These are phyloP conservation scores for Daedaleopsis sinensis DNA, from an alignment of 768 basidiomycete genomes.

Conservation along the genomic window DNA sequence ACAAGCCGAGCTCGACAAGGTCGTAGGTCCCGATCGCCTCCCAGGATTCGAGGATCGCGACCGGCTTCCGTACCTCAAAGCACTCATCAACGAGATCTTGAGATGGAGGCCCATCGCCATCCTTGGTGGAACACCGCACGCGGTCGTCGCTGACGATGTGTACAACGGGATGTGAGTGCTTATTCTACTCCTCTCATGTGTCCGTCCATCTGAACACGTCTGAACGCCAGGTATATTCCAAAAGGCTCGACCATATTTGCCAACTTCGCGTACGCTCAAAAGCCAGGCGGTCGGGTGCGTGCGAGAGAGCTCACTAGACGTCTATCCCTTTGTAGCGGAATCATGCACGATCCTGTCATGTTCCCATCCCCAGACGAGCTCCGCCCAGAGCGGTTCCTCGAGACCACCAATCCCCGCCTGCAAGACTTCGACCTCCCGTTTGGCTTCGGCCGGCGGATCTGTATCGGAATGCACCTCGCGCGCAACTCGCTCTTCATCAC, in stretches of 20 bases:
- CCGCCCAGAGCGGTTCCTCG: constrained; percentile 25
- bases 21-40: constrained; percentile 29
- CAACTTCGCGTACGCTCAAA: constrained; percentile 24
- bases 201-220: not conserved
- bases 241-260: constrained; percentile 32
- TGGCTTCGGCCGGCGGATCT: constrained; percentile 68
- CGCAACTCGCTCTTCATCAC: constrained; percentile 26
- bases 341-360: constrained; percentile 32
- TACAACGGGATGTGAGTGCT: constrained; percentile 32
- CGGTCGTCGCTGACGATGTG: constrained; percentile 33
- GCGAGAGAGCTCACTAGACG: not conserved
- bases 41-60: constrained; percentile 27
- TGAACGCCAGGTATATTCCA: constrained; percentile 31
- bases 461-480: constrained; percentile 31
- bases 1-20: constrained; percentile 31
- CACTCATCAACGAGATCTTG: constrained; percentile 31
- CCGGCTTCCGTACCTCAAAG: constrained; percentile 27
- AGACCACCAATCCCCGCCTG: constrained; percentile 17
- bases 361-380: constrained; percentile 30
- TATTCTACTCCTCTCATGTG: not conserved
- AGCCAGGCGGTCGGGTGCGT: no score
- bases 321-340: constrained; percentile 23
- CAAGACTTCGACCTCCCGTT: constrained; percentile 51
- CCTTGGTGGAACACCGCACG: constrained; percentile 27
- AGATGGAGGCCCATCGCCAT: constrained; percentile 30